Evolutionary conservation across 139 green algal genomes (phyloP).

Genomic region (Diplosphaera chodatii): DNA sequence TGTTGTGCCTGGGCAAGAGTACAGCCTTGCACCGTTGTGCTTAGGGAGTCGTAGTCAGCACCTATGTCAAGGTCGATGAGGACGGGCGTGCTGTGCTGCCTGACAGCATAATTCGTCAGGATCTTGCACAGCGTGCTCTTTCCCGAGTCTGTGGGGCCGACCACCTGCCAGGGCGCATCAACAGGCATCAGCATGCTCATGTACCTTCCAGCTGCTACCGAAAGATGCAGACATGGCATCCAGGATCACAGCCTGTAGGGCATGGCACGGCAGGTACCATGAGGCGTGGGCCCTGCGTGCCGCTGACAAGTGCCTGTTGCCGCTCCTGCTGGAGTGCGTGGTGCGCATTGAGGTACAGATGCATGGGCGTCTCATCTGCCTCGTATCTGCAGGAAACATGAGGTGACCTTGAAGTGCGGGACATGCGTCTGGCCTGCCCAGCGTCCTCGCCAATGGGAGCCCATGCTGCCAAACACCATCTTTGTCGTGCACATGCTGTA

Average conservation of each 20-base stretch:
- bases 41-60: no score
- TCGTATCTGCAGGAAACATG: slow-evolving; percentile 52
- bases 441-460: no score
- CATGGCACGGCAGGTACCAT: no score
- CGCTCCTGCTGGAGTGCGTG: slow-evolving; percentile 49
- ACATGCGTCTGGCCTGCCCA: no score
- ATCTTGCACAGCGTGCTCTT: slow-evolving; percentile 80
- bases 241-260: no score
- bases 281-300: slow-evolving; percentile 19
- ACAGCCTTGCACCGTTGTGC: no score
- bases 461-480: no score
- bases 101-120: slow-evolving; percentile 85
- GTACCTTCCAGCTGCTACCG: no score
- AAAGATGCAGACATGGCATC: no score
- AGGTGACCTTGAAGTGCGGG: neutral
- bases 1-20: no score
- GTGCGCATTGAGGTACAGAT: slow-evolving; percentile 76
- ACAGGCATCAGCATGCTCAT: neutral
- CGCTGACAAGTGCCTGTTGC: slow-evolving; percentile 22
- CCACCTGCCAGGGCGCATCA: slow-evolving; percentile 43
- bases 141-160: slow-evolving; percentile 79
- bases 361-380: slow-evolving; percentile 76
- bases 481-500: no score
- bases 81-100: slow-evolving; percentile 55
- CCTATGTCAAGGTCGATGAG: slow-evolving; percentile 89